A percentile compares a stretch with the other conserved stretches of the same genome.
phyloP scores from a whole-genome alignment of 2,329 filamentous ascomycete species.

The Catunica adiposa region DNA sequence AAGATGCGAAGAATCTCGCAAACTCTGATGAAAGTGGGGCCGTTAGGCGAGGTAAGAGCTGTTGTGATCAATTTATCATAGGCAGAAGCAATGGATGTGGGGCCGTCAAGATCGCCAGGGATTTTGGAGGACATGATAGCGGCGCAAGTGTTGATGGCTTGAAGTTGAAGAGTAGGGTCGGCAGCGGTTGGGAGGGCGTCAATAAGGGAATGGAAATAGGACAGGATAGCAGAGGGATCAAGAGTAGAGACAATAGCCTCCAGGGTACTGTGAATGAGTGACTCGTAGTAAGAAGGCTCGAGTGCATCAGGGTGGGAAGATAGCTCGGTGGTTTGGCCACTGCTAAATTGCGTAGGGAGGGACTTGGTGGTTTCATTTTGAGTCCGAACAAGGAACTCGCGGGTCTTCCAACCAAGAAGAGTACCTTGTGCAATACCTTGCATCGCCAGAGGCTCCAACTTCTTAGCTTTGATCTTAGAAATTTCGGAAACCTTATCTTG shows the following conservation, averaged over 20 bases:
- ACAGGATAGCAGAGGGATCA: conserved; percentile 21
- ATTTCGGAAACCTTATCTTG: conserved; percentile 7
- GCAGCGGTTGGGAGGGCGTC: conserved; percentile 19
- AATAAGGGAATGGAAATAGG: conserved; percentile 26
- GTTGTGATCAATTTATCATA: conserved; percentile 25
- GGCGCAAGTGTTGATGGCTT: conserved; percentile 29
- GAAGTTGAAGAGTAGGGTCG: conserved; percentile 25
- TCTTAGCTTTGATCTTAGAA: conserved; percentile 18
- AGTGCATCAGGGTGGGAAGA: conserved; percentile 5
- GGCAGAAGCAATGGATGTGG: conserved; percentile 25
- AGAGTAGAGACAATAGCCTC: conserved; percentile 21
- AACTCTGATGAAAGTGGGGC: conserved; percentile 22
- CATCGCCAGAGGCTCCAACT: conserved; percentile 23
- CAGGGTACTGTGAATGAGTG: conserved; percentile 22
- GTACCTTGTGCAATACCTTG: conserved; percentile 23
- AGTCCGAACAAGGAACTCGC: conserved; percentile 25
- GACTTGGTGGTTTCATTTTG: conserved; percentile 9
- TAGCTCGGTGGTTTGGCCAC: neutral
- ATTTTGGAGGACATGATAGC: neutral
- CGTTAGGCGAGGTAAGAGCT: conserved; percentile 9
- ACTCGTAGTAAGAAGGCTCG: conserved; percentile 16
- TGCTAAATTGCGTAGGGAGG: neutral
- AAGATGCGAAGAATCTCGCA: conserved; percentile 29
- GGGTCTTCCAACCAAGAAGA: conserved; percentile 29
- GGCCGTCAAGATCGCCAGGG: conserved; percentile 15